phyloP scores from a whole-genome alignment of 1,139 yeast species.

The Saccharomycopsis hybrid region DNA sequence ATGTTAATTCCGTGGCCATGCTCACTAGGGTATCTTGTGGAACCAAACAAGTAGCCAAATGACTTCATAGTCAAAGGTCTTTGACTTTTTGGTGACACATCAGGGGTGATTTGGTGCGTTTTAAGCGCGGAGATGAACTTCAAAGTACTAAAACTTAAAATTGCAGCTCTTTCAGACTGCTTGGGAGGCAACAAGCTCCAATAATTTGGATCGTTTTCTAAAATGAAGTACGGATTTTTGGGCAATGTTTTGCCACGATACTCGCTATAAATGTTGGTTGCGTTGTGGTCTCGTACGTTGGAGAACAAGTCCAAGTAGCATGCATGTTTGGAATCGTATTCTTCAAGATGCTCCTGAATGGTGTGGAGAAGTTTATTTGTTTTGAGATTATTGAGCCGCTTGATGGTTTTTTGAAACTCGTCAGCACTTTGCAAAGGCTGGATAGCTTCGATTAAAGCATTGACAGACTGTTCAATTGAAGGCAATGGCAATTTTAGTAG shows the following conservation, averaged over 20 bases:
- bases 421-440: constrained; percentile 13
- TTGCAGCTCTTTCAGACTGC: constrained; percentile 64
- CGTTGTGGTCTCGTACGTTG: constrained; percentile 44
- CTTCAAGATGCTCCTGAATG: constrained; percentile 48
- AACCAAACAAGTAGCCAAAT: constrained; percentile 58
- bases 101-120: constrained; percentile 48
- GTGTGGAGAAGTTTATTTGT: constrained; percentile 10
- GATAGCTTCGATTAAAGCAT: constrained; percentile 9
- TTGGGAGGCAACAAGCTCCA: constrained; percentile 43
- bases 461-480: constrained; percentile 7
- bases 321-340: constrained; percentile 36
- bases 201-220: constrained; percentile 67
- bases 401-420: background rate
- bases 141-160: constrained; percentile 55
- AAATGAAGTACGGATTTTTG: constrained; percentile 63
- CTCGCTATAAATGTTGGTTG: constrained; percentile 65
- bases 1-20: constrained; percentile 35
- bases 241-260: constrained; percentile 62
- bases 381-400: constrained; percentile 4
- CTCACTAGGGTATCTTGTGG: constrained; percentile 52
- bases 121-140: constrained; percentile 58
- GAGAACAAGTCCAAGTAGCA: constrained; percentile 54
- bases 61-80: constrained; percentile 61
- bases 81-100: constrained; percentile 44
- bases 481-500: constrained; percentile 20